Evolutionary conservation across 2,329 filamentous ascomycete species (phyloP).

Genomic region (Arthroderma sp.): DNA sequence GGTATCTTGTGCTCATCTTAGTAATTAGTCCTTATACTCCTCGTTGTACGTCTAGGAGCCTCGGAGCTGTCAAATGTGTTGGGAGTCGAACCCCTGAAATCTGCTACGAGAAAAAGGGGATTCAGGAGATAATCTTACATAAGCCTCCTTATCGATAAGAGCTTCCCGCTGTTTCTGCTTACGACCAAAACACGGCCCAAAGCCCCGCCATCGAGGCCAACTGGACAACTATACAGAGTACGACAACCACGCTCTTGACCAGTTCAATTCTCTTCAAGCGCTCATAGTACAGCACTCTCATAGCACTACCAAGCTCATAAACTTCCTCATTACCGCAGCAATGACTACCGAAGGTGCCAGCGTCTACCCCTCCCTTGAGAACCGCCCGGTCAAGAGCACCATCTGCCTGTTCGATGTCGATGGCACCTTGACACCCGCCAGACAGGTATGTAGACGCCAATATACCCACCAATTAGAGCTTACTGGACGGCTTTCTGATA

Average conservation of each 20-base stretch:
- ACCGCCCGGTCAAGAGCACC: conserved; percentile 83
- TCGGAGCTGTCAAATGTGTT: no score
- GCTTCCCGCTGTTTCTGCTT: neutral
- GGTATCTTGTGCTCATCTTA: no score
- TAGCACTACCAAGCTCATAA: no score
- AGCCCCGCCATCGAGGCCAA: neutral
- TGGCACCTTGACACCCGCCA: conserved; percentile 73
- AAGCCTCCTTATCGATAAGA: neutral
- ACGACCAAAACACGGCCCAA: neutral
- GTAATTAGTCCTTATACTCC: no score
- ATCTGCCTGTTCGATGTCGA: conserved; percentile 96
- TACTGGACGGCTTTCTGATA: conserved; percentile 1
- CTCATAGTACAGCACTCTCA: neutral
- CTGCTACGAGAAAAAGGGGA: no score
- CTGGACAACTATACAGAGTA: neutral
- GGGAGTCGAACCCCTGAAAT: no score
- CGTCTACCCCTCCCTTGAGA: conserved; percentile 59
- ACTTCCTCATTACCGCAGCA: neutral
- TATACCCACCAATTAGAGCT: neutral
- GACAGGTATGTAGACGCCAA: conserved; percentile 46
- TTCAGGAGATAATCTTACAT: no score
- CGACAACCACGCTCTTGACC: neutral
- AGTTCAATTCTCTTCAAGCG: neutral
- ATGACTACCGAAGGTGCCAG: conserved; percentile 11
- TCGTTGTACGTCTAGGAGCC: no score